Base-by-base conservation (phyloP, 306 rosid species). In the Casuarina equisetifolia region DNA sequence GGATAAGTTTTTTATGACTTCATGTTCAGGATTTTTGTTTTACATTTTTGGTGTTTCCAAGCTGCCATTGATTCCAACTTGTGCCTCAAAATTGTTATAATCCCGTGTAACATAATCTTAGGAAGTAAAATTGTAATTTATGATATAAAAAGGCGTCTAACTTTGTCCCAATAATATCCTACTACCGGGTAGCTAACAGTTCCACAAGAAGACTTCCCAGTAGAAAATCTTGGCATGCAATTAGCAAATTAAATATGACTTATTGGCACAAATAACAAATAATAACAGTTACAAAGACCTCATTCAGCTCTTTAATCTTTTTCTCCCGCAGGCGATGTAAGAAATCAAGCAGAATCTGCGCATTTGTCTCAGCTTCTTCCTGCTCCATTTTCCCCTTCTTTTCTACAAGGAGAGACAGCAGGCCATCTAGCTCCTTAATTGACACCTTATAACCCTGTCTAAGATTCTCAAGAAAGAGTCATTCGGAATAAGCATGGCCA, bases 311-410 rank as follows among this genome's bases (percentile, higher is more conserved):
- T 9, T 87, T 92, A 78, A 87, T 80, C 79, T 95, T 95, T 80
- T 95, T 93, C 89, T 86, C 92, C 81, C 93, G 90, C 71, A 92
- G 81, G 82, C 96, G 90, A 84, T 88, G 89, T 87, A 95, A 86
- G 87, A 95, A 95, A 68, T 95, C 99, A 6, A 92, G 85, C 83
- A 95, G 79, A 72, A 95, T 92, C 83, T 95, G 94, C 99, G 91
- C 85, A 76, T 95, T 95, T 91, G 91, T 88, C 80, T 91, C 96
- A 17, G 99, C 94, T 83, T 91, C 97, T 85, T 95, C 99, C 83
- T 92, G 99, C 79, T 91, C 99, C 94, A 91, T 92, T 86, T 95
- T 95, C 83, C 94, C 88, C 88, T 92, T 95, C 86, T 91, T 95
- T 78, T 95, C 97, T 2, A 91, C 70, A 43, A 95, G 94, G 75